Conservation (phyloP, 176 grass and related monocot species). For the Triticum dicoccoides region DNA sequence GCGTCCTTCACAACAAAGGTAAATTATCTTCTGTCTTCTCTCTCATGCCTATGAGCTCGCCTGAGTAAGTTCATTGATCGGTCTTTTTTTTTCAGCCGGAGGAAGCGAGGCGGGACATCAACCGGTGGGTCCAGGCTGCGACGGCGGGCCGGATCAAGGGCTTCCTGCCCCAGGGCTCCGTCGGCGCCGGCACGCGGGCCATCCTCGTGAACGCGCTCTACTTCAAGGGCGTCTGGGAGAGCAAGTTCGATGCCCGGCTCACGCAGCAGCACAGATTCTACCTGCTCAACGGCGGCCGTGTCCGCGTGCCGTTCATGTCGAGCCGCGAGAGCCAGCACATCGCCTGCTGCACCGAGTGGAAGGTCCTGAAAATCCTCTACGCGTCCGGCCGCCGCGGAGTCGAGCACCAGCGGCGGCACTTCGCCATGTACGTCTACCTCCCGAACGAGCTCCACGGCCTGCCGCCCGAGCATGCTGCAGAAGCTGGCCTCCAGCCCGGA, state of each 20-base stretch:
- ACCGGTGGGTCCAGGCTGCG: slow-evolving; percentile 37
- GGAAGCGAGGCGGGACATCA: slow-evolving; percentile 40
- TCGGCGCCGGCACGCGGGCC: slow-evolving; percentile 1
- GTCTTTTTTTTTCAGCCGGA: slow-evolving; percentile 12
- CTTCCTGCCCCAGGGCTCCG: not conserved
- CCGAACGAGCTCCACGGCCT: not conserved
- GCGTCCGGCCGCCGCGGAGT: not conserved
- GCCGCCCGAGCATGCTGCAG: not conserved
- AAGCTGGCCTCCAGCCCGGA: not conserved
- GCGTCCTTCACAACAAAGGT: slow-evolving; percentile 42
- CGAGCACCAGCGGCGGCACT: not conserved
- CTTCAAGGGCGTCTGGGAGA: slow-evolving; percentile 63
- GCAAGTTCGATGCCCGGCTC: slow-evolving; percentile 30
- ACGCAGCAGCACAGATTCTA: slow-evolving; percentile 39
- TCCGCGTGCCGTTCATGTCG: slow-evolving; percentile 41
- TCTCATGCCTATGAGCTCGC: not conserved
- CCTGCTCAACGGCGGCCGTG: slow-evolving; percentile 17
- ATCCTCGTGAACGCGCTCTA: slow-evolving; percentile 66
- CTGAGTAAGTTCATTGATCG: not conserved
- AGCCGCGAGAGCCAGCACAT: slow-evolving; percentile 9
- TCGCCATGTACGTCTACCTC: not conserved
- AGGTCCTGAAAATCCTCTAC: not conserved
- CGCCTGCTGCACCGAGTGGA: not conserved
- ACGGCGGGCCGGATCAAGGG: slow-evolving; percentile 55
- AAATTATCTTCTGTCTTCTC: not conserved